Percentiles rank a stretch among this genome's conserved stretches.
Conservation (phyloP, 441 rosid species). For the Croton setiger region DNA sequence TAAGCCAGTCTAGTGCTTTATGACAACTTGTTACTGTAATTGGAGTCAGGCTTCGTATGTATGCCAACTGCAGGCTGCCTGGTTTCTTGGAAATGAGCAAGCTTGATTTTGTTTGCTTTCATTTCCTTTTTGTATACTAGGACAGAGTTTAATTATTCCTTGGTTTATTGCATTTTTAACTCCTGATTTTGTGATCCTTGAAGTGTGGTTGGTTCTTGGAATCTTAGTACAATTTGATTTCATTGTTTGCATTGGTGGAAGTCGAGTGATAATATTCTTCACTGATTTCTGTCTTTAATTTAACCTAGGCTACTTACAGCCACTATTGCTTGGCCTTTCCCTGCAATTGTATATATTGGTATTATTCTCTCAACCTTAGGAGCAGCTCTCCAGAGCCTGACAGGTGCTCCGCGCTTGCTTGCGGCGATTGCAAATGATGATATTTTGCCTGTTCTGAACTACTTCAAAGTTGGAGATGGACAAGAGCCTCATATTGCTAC, state of each 20-base stretch:
- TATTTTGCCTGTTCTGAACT: conserved; percentile 92
- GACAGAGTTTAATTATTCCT: neutral
- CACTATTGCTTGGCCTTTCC: conserved; percentile 97
- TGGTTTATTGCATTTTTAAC: neutral
- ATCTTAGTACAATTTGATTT: neutral
- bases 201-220: neutral
- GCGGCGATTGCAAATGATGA: conserved; percentile 99
- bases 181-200: neutral
- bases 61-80: neutral
- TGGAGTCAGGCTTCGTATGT: neutral
- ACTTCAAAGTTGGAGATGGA: conserved; percentile 90
- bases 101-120: neutral
- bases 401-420: conserved; percentile 97
- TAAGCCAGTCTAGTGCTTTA: neutral
- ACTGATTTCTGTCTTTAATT: conserved; percentile 28
- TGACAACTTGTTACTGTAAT: neutral
- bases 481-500: conserved; percentile 88
- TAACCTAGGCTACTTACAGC: conserved; percentile 82
- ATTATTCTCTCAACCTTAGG: conserved; percentile 98
- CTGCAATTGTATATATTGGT: conserved; percentile 80
- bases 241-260: neutral
- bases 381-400: conserved; percentile 97
- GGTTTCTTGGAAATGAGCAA: neutral
- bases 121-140: neutral
- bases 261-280: neutral